Conservation (phyloP, 2,329 filamentous ascomycete species). For the Fusarium camptoceras region DNA sequence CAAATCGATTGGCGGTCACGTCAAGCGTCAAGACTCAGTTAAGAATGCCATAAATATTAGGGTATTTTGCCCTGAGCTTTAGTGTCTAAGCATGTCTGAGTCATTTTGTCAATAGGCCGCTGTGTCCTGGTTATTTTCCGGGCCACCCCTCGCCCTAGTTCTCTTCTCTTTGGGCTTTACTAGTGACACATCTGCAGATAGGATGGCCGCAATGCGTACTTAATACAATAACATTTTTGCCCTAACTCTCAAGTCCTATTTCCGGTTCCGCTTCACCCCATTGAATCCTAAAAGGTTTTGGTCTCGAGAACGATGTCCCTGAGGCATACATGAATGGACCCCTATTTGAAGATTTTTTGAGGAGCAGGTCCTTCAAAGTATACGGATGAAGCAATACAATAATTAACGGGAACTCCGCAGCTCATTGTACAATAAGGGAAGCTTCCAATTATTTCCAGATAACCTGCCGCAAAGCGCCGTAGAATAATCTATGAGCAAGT, state of each 20-base stretch:
- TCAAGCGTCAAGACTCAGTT: no score
- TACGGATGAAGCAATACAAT: background rate
- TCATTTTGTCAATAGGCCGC: no score
- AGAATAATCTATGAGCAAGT: background rate
- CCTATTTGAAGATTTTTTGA: background rate
- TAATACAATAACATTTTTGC: background rate
- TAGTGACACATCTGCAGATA: background rate
- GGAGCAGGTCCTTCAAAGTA: background rate
- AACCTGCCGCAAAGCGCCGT: background rate
- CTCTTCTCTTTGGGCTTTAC: background rate
- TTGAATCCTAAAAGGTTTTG: background rate
- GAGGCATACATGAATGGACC: background rate
- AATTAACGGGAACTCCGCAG: background rate
- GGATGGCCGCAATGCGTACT: background rate
- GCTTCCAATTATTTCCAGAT: background rate
- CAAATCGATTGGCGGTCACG: no score
- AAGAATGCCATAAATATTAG: no score
- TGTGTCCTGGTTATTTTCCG: no score
- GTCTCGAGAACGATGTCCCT: background rate
- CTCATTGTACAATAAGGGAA: background rate
- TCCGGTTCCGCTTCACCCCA: background rate
- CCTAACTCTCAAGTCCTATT: background rate
- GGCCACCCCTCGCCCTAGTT: no score
- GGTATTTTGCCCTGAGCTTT: no score
- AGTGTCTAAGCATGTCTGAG: no score